phyloP scores from a whole-genome alignment of 805 yeast species.

The Candida gorgasii region DNA sequence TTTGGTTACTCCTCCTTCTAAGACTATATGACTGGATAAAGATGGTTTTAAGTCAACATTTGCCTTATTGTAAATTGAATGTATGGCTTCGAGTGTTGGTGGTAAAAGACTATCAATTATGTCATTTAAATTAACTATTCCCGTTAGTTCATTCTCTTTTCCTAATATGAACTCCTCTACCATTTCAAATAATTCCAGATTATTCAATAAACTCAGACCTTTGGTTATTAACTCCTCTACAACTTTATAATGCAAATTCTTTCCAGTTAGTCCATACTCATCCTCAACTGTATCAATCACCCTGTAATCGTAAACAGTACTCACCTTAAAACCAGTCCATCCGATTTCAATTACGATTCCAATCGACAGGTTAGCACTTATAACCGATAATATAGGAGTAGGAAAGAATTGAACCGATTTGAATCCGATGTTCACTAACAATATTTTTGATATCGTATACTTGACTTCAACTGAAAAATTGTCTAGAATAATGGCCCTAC shows the following conservation, averaged over 20 bases:
- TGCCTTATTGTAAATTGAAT: background rate
- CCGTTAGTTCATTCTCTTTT: constrained; percentile 1
- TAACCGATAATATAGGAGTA: constrained; percentile 20
- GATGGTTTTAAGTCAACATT: constrained; percentile 22
- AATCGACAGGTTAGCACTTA: constrained; percentile 21
- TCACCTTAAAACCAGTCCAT: constrained; percentile 25
- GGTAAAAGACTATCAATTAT: constrained; percentile 7
- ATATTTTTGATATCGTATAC: constrained; percentile 17
- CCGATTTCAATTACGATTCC: constrained; percentile 32
- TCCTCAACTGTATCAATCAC: constrained; percentile 12
- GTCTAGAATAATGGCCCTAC: constrained; percentile 23
- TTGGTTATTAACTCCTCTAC: constrained; percentile 12
- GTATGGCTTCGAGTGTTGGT: constrained; percentile 8
- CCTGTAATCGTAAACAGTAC: constrained; percentile 27
- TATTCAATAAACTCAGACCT: background rate
- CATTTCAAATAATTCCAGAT: background rate
- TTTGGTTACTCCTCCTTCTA: constrained; percentile 25
- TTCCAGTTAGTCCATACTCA: constrained; percentile 11
- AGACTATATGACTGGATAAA: constrained; percentile 21
- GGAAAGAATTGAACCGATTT: constrained; percentile 26
- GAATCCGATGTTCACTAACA: constrained; percentile 24
- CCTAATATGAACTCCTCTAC: constrained; percentile 9
- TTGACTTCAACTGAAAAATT: constrained; percentile 16
- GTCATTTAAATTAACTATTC: constrained; percentile 5
- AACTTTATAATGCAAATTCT: constrained; percentile 14